phyloP scores from a whole-genome alignment of 2,329 filamentous ascomycete genomes.

The Colletotrichum sp. region DNA sequence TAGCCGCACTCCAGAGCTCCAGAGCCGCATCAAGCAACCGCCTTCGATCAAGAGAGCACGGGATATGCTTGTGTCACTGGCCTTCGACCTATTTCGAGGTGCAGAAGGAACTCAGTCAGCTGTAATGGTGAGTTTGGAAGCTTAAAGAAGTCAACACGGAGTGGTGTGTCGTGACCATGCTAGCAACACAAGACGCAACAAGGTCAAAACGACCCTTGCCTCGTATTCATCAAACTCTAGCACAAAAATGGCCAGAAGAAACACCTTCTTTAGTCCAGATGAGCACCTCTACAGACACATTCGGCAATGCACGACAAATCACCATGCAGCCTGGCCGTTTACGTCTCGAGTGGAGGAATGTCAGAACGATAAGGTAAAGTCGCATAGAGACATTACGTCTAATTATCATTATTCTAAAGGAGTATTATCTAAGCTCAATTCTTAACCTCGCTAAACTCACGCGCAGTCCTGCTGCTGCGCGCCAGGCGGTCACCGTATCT shows the following conservation, averaged over 20 bases:
- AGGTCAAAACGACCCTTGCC: background rate
- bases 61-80: background rate
- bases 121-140: background rate
- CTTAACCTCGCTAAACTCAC: background rate
- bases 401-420: background rate
- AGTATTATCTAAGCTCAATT: background rate
- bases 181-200: background rate
- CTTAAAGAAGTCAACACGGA: background rate
- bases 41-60: background rate
- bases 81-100: background rate
- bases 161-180: background rate
- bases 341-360: background rate
- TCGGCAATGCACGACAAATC: background rate
- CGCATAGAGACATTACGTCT: background rate
- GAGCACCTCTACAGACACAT: background rate
- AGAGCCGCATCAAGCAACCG: background rate
- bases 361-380: background rate
- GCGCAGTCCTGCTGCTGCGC: conserved; percentile 25
- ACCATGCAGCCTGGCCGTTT: too few species aligned
- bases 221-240: background rate
- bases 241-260: background rate
- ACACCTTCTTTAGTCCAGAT: background rate
- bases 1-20: background rate
- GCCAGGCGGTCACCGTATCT: conserved; percentile 33
- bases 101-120: background rate